Evolutionary conservation across 768 basidiomycete species (phyloP).

Genomic region (Multifurca ochricompacta): DNA sequence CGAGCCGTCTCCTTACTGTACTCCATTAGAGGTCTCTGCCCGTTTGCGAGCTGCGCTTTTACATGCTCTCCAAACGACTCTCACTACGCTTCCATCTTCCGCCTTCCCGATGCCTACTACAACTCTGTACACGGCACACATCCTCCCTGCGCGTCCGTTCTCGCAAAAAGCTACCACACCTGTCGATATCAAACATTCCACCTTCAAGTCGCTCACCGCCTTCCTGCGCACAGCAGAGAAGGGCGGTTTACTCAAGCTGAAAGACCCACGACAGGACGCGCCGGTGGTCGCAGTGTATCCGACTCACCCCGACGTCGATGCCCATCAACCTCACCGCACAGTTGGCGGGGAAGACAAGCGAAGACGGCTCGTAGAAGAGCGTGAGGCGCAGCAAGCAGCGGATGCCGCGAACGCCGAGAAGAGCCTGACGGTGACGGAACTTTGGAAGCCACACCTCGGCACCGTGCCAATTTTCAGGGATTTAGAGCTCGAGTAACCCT

Average conservation of each 20-base stretch:
- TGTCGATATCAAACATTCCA: constrained; percentile 71
- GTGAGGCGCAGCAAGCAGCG: constrained; percentile 46
- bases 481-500: constrained; percentile 52
- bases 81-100: constrained; percentile 39
- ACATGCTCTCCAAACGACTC: constrained; percentile 51
- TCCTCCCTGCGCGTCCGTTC: constrained; percentile 77
- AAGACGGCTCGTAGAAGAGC: constrained; percentile 50
- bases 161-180: constrained; percentile 35
- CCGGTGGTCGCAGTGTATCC: constrained; percentile 40
- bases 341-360: constrained; percentile 58
- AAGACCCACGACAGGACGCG: constrained; percentile 40
- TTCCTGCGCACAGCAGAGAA: constrained; percentile 80
- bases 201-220: constrained; percentile 69
- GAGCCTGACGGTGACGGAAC: constrained; percentile 50
- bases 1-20: background rate
- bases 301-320: constrained; percentile 46
- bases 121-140: constrained; percentile 63
- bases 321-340: constrained; percentile 48
- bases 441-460: constrained; percentile 66
- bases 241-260: constrained; percentile 60
- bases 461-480: constrained; percentile 56
- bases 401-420: constrained; percentile 39
- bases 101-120: constrained; percentile 73
- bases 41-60: constrained; percentile 56
- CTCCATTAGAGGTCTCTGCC: constrained; percentile 40